Conservation (phyloP, 140 eudicot genomes). For the Senecio squalidus region DNA sequence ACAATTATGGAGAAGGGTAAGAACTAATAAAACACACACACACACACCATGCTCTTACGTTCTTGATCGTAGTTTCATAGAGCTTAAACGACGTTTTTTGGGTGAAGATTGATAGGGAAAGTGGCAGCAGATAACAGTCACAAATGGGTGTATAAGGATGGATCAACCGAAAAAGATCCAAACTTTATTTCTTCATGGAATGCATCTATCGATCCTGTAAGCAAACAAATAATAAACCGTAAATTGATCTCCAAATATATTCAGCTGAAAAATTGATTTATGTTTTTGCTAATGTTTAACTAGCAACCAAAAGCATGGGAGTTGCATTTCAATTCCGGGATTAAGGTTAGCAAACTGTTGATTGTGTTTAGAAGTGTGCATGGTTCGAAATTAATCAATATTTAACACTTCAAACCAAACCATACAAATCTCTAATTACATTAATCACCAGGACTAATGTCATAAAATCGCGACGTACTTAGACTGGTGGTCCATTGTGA, state of each 20-base stretch:
- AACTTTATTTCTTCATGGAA: conserved; percentile 68
- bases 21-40: not conserved
- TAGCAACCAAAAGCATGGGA: conserved; percentile 97
- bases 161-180: conserved; percentile 55
- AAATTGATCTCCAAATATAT: not conserved
- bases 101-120: conserved; percentile 78
- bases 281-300: not conserved
- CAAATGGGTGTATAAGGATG: conserved; percentile 74
- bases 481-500: too few species aligned
- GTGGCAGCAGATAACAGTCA: conserved; percentile 88
- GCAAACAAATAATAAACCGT: conserved; percentile 7
- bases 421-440: not conserved
- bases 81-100: conserved; percentile 1
- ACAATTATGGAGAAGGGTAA: conserved; percentile 82
- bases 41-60: not conserved
- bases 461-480: too few species aligned
- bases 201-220: conserved; percentile 71
- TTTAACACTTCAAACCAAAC: not conserved
- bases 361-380: not conserved
- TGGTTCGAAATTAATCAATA: not conserved
- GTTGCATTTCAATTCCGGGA: conserved; percentile 72
- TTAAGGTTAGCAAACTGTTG: conserved; percentile 40
- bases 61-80: not conserved
- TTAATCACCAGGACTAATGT: not conserved
- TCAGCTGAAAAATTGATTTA: not conserved